phyloP scores from a whole-genome alignment of 2,329 filamentous ascomycete genomes.

The Aureobasidium melanogenum region DNA sequence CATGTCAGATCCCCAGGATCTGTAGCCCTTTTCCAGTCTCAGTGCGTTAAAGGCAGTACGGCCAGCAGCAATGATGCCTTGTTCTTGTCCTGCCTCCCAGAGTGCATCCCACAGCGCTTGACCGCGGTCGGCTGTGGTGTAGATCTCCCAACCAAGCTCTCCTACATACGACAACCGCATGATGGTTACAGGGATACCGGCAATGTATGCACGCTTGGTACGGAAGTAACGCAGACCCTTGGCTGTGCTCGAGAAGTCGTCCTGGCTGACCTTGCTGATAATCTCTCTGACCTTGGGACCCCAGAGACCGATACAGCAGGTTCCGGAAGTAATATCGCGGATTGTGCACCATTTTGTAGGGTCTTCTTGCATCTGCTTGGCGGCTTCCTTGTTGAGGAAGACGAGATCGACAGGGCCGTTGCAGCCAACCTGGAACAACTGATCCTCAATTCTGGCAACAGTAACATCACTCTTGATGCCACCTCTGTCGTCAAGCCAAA shows the following conservation, averaged over 20 bases:
- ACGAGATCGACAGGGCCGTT: constrained; percentile 48
- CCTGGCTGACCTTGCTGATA: constrained; percentile 35
- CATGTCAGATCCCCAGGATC: constrained; percentile 50
- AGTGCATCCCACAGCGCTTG: constrained; percentile 51
- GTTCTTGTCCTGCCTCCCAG: constrained; percentile 44
- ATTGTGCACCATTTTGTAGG: constrained; percentile 42
- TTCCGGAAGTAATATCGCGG: constrained; percentile 50
- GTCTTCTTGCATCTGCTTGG: constrained; percentile 33
- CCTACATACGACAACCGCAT: constrained; percentile 53
- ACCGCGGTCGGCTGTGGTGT: constrained; percentile 51
- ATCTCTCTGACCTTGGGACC: constrained; percentile 49
- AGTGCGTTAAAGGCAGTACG: constrained; percentile 50
- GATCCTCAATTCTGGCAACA: constrained; percentile 42
- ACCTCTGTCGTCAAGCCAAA: constrained; percentile 46
- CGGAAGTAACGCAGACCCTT: constrained; percentile 42
- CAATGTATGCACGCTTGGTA: constrained; percentile 41
- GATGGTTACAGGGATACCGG: constrained; percentile 47
- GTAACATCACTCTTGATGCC: constrained; percentile 51
- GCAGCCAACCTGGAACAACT: constrained; percentile 47
- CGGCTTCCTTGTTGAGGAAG: constrained; percentile 47
- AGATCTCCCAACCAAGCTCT: constrained; percentile 55
- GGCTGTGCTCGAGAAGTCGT: constrained; percentile 35
- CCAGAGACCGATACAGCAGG: constrained; percentile 55
- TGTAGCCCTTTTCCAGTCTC: constrained; percentile 51
- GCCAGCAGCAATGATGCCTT: constrained; percentile 51